Base-by-base conservation (phyloP, 768 basidiomycete genomes). In the Serendipita sp. region DNA sequence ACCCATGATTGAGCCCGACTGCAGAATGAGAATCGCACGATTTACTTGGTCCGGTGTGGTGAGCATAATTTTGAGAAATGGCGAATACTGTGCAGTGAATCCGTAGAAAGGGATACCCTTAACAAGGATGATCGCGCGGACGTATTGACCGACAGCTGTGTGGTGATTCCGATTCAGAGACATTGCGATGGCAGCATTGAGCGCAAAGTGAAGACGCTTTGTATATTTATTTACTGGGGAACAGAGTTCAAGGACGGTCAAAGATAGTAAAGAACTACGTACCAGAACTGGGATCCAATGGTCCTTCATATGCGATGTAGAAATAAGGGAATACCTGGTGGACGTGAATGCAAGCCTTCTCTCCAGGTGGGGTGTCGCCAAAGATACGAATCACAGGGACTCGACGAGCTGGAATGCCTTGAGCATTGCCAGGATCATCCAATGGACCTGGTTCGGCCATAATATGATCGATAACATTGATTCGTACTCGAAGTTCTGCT, bases 21-120 rank as follows among this genome's bases (percentile, higher is more conserved):
- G 83, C 65, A 96, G 72, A 63, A 96, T 82, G 22, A 88, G 82
- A 45, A 82, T 80, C 13, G 85, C 79, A 31, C 89, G 85, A 68
- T 76, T 82, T 66, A 86, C 75, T 66, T 83, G 71, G 1, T 77
- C 71, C 13, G 95, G 94, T 67, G 95, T 83, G 44, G 77, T 76
- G 45, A 92, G 72, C 67, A 82, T 75, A 56, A 99, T 79, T 72
- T 97, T 97, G 72, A 98, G 81, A 75, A 88, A 99, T 5, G 91
- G 91, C 3, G 80, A 78, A 68, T 91, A 88, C 28, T 83, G 81
- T 11, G 85, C 76, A 71, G 91, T 87, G 71, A 93, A 98, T 7
- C 96, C 94, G 72, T 98, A 98, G 73, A 98, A 96, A 69, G 88
- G 86, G 17, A 92, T 75, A n/a, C 92, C 96, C 74, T 98, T 98